Evolutionary conservation across 148 eudicot genomes (phyloP), one percentile per base, ranked within the genome.

Genomic region (Persicaria maculosa): DNA sequence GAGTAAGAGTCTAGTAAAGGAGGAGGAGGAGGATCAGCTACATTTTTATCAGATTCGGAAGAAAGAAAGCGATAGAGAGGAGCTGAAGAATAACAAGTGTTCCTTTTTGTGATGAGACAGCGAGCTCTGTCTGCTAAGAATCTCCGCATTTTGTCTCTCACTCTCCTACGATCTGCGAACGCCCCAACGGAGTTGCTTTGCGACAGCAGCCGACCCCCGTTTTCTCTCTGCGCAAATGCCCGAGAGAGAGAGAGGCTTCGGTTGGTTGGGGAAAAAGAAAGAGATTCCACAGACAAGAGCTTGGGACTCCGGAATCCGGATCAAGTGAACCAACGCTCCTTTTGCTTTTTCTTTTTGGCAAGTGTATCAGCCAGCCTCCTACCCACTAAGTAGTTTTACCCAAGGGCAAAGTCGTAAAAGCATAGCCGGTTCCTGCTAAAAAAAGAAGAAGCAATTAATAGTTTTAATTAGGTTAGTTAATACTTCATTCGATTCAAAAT

Each of bases 91-190:
- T 70, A 59, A 61, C 81, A 74, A 57, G 74, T 15, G 7, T 48
- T 65, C 11, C 72, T 73, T 64, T 70, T 59, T 55, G 65, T 67
- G 75, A 80, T 15, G 22, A 84, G 50, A 58, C 74, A 67, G 72
- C 79, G 84, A 8, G 89, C 65, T 81, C 75, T 83, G 61, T 80
- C 81, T 20, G 84, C 85, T 74, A 78, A 84, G 67, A 86, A 88
- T 86, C 76, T 86, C 88, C 88, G 83, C 94, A 88, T 90, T 78
- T 64, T 43, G 46, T 59, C 40, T 19, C 65, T 15, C 20, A 15
- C 40, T 31, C 40, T 31, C 19, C 62, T 57, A 9, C 17, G 62
- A 57, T 57, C 8, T 19, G 19, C 6, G 8, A 17, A 19, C 31
- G 62, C 16, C 15, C 62, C 1, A 17, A 17, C 9, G 31, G 10